These are phyloP conservation scores for Gossypium australe DNA, from an alignment of 345 rosid species.

Conservation along the genomic window DNA sequence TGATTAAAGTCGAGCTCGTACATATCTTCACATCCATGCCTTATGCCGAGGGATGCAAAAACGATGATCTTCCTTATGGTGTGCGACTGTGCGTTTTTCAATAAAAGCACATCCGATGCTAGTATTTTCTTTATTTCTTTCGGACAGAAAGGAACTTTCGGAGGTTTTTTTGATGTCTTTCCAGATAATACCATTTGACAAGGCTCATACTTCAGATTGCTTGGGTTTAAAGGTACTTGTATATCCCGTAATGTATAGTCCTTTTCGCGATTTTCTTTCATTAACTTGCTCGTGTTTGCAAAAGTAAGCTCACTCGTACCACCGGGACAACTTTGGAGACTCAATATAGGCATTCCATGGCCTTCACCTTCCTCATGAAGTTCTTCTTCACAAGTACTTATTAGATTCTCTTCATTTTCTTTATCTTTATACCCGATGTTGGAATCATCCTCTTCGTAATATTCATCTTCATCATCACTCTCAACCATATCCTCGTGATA, in stretches of 20 bases:
- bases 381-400: conserved; percentile 5
- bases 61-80: conserved; percentile 52
- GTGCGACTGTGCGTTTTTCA: conserved; percentile 50
- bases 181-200: background rate
- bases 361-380: conserved; percentile 2
- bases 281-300: conserved; percentile 9
- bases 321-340: conserved; percentile 11
- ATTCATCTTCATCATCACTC: conserved; percentile 27
- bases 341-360: background rate
- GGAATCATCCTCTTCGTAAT: conserved; percentile 22
- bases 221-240: conserved; percentile 1
- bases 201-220: conserved; percentile 7
- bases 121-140: conserved; percentile 44
- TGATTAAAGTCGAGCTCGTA: conserved; percentile 51
- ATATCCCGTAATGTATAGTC: conserved; percentile 4
- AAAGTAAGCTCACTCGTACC: background rate
- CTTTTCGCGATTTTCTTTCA: conserved; percentile 7
- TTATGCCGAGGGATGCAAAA: conserved; percentile 46
- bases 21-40: conserved; percentile 56
- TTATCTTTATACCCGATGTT: conserved; percentile 12
- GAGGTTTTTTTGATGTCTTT: conserved; percentile 21
- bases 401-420: conserved; percentile 13
- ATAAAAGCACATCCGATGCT: conserved; percentile 28
- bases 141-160: conserved; percentile 52
- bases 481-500: conserved; percentile 30